Base-by-base conservation (phyloP, 2,329 filamentous ascomycete genomes). In the Zasmidium cellare region DNA sequence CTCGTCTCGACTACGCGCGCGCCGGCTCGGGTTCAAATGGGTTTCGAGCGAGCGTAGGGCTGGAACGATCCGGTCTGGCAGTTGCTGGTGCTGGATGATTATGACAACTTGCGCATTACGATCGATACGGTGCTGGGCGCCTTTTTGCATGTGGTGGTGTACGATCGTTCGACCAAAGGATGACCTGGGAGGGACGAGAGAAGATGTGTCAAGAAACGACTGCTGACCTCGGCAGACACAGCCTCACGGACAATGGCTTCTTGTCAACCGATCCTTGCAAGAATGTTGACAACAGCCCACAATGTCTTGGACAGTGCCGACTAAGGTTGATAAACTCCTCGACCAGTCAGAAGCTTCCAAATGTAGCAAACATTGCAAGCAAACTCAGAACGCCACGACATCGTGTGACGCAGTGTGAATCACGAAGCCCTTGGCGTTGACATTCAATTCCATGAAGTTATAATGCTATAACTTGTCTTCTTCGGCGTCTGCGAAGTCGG, bases 281-380 rank as follows among this genome's bases (percentile, higher is more conserved):
- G 50, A 35, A 45, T 52, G 7, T 7, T 41, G n/a, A 35, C n/a
- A 22, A 23, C 50, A 41, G 35, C 28, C 31, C 31, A 7, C 11
- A 16, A 20, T 44, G 19, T 35, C 44, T 24, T 19, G 16, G 19
- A 3, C 18, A 45, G 19, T 12, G 6, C 11, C 23, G 28, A 14
- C 14, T 25, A 22, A 7, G 2, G n/a, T 23, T 49, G 41, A 51
- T 23, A 31, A 3, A 11, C 20, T 41, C 3, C 22, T 12, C 12
- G n/a, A 25, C 55, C 55, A 57, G 55, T 57, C 55, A 53, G 19
- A 47, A 22, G 31, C 49, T 57, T 46, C 44, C 55, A 57, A 53
- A 53, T 52, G 44, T 51, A 57, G 55, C 55, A 57, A 57, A 57
- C 55, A 57, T 47, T 38, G 31, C 25, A 25, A 52, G 48, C 55